Conservation (phyloP, 2,329 filamentous ascomycete genomes). For the Trichoderma harzianum region DNA sequence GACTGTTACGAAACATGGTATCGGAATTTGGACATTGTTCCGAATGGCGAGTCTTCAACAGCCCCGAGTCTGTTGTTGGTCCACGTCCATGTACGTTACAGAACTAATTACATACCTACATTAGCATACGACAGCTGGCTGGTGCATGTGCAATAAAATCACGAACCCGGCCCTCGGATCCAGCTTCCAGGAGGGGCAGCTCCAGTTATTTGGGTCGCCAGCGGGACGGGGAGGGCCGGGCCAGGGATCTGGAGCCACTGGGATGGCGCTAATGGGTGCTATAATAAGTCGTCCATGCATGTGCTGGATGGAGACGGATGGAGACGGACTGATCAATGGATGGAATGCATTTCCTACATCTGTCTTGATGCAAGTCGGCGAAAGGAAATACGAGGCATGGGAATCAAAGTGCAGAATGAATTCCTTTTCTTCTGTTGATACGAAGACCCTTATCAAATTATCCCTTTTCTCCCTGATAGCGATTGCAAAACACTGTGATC, state of each 20-base stretch:
- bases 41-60: background rate
- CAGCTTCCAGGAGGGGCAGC: slow-evolving; percentile 1
- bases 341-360: background rate
- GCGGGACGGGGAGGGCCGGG: slow-evolving; percentile 7
- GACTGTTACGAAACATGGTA: background rate
- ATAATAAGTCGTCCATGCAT: background rate
- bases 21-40: background rate
- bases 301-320: background rate
- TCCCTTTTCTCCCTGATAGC: background rate
- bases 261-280: background rate
- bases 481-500: background rate
- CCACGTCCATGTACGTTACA: background rate
- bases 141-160: background rate
- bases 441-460: background rate
- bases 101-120: background rate
- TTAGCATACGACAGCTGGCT: background rate
- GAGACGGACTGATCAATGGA: background rate
- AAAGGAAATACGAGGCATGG: background rate
- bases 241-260: background rate
- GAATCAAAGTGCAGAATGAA: background rate
- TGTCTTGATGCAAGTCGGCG: background rate
- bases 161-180: background rate
- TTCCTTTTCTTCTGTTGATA: background rate
- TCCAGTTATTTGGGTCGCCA: background rate
- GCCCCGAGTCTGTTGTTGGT: background rate